These are phyloP conservation scores for Phytophthora citrophthora DNA, from an alignment of 352 stramenopile genomes.

Conservation along the genomic window DNA sequence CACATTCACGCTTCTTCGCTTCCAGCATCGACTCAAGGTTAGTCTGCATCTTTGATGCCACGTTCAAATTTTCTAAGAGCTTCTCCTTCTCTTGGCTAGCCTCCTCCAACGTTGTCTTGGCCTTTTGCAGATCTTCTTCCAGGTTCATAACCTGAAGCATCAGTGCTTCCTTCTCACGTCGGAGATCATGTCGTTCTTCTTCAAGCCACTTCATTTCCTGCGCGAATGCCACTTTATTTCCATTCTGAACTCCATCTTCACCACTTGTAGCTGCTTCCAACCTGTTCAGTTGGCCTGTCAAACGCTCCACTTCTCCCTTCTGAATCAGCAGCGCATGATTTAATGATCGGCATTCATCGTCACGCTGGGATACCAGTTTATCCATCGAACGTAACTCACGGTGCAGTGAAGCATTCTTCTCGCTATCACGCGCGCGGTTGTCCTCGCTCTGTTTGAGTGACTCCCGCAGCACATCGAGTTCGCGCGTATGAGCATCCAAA, in stretches of 20 bases:
- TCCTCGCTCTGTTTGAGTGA: constrained; percentile 68
- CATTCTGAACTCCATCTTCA: constrained; percentile 13
- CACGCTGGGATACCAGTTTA: constrained; percentile 66
- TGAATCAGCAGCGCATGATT: constrained; percentile 63
- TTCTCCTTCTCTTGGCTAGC: constrained; percentile 57
- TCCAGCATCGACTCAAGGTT: constrained; percentile 57
- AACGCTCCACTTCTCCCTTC: constrained; percentile 61
- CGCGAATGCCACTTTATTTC: constrained; percentile 44
- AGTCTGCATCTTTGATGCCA: constrained; percentile 44
- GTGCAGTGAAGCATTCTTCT: constrained; percentile 79
- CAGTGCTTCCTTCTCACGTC: constrained; percentile 60
- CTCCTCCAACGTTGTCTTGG: constrained; percentile 43
- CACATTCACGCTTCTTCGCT: constrained; percentile 59
- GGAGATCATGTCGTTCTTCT: constrained; percentile 65
- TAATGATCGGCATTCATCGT: constrained; percentile 71
- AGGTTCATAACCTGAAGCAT: constrained; percentile 63
- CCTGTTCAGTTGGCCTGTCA: constrained; percentile 44
- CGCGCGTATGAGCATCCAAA: constrained; percentile 46
- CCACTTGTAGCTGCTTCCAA: constrained; percentile 23
- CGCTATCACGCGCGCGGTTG: constrained; percentile 51
- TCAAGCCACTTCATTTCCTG: constrained; percentile 82
- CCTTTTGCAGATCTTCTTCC: constrained; percentile 61
- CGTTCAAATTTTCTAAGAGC: constrained; percentile 41
- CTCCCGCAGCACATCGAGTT: constrained; percentile 66
- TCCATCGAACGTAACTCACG: constrained; percentile 76